Base-by-base conservation (phyloP, 345 rosid genomes). In the Pseudoturritis turrita region DNA sequence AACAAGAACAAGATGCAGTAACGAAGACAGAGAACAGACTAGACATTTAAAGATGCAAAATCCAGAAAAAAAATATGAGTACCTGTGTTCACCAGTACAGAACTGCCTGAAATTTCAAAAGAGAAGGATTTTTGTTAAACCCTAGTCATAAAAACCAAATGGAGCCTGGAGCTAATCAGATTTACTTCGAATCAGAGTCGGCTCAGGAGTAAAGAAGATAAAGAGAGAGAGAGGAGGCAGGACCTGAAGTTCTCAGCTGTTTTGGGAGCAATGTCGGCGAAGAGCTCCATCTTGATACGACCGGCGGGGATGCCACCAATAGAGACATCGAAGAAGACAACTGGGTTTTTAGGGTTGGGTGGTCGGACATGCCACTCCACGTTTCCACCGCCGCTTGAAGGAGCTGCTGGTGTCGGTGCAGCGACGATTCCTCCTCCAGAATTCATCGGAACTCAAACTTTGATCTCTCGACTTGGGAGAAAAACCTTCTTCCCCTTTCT, bases 311-410 rank as follows among this genome's bases (percentile, higher is more conserved):
- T 92, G 63, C 88, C 83, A 37, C 97, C 99, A 63, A 95, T 95
- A 22, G 96, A 91, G 23, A 89, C 44, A 47, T 95, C 99, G 83
- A 95, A 95, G 84, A 95, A 95, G 22, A 95, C 98, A 25, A 95
- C 81, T n/a, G 96, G 99, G 59, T 89, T 95, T 83, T 89, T 95
- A 70, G 96, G 94, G 83, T 89, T 89, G 17, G 85, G 88, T 9
- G 99, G 97, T 62, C 99, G 84, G 35, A 88, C 87, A 56, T 89
- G 99, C 99, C 99, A 91, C 79, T 95, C 99, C 41, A 88, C 98
- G 26, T 86, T 84, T 45, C 85, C 92, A 12, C 84, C 77, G 43
- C 86, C 82, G 21, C 72, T 68, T 26, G 59, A 68, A 18, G 70
- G 66, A 70, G 66, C 66, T 37, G 40, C 12, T 7, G 51, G 63